phyloP scores from a whole-genome alignment of 2,329 filamentous ascomycete genomes.

The Phialophora tarda region DNA sequence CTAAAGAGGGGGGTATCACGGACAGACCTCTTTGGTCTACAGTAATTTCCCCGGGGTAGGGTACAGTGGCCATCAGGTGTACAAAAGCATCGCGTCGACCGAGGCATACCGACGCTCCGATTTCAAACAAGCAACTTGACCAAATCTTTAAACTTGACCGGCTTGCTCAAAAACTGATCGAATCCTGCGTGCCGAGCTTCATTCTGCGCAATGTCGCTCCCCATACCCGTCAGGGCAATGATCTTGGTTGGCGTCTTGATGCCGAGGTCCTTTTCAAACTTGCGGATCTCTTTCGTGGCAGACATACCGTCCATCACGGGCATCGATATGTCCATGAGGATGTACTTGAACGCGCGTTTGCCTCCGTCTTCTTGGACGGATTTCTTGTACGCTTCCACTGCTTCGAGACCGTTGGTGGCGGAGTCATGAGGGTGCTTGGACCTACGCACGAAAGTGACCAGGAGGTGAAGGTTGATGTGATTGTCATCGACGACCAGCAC shows the following conservation, averaged over 20 bases:
- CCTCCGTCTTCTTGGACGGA: conserved; percentile 40
- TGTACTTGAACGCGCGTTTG: conserved; percentile 49
- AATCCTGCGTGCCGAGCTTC: conserved; percentile 53
- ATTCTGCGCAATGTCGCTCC: conserved; percentile 50
- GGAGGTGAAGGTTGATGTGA: conserved; percentile 52
- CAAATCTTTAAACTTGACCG: conserved; percentile 43
- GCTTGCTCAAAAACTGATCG: conserved; percentile 56
- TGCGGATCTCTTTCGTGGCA: conserved; percentile 54
- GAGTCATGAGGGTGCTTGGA: conserved; percentile 46
- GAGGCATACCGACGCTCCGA: no score
- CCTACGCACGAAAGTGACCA: conserved; percentile 52
- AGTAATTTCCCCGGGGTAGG: background rate
- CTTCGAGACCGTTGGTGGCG: conserved; percentile 52
- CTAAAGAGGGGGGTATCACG: background rate
- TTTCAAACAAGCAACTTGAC: conserved; percentile 28
- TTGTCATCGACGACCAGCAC: conserved; percentile 56
- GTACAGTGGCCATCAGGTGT: background rate
- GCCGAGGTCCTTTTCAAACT: conserved; percentile 47
- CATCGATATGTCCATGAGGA: conserved; percentile 58
- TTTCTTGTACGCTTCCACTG: conserved; percentile 48
- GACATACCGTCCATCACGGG: conserved; percentile 57
- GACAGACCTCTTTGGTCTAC: background rate
- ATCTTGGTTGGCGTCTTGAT: conserved; percentile 47
- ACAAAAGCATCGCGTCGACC: background rate
- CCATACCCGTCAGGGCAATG: conserved; percentile 53